Evolutionary conservation across 805 yeast genomes (phyloP).

Genomic region (Pichia insulana): DNA sequence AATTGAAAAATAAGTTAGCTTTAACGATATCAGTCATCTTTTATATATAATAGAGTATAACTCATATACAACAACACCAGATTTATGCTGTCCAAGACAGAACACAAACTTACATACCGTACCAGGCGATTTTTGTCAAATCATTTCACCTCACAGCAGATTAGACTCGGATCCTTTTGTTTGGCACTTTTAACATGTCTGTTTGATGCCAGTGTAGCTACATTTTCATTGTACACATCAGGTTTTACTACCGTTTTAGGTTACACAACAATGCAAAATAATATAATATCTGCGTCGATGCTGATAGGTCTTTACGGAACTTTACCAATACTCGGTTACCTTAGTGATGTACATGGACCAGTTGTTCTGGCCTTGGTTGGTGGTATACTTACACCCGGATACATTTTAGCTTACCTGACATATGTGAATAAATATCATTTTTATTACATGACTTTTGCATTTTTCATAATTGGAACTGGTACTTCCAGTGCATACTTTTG

Average conservation of each 20-base stretch:
- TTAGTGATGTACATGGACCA: slow-evolving; percentile 84
- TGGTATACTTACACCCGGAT: slow-evolving; percentile 59
- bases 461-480: slow-evolving; percentile 57
- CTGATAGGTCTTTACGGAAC: slow-evolving; percentile 79
- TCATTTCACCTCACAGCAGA: slow-evolving; percentile 33
- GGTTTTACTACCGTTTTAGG: slow-evolving; percentile 51
- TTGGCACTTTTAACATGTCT: slow-evolving; percentile 58
- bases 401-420: slow-evolving; percentile 38
- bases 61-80: background rate
- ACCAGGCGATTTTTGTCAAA: slow-evolving; percentile 35
- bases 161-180: slow-evolving; percentile 44
- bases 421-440: slow-evolving; percentile 20
- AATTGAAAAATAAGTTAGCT: too few relatives aligned
- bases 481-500: slow-evolving; percentile 68
- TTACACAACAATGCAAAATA: slow-evolving; percentile 55
- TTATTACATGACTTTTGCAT: slow-evolving; percentile 37
- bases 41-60: too few relatives aligned
- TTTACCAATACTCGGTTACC: slow-evolving; percentile 71
- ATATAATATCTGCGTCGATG: slow-evolving; percentile 64
- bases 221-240: slow-evolving; percentile 74
- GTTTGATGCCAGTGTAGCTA: slow-evolving; percentile 71
- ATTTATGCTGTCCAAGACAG: slow-evolving; percentile 25
- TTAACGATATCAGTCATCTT: too few relatives aligned
- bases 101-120: slow-evolving; percentile 34
- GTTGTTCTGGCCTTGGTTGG: slow-evolving; percentile 58